These are phyloP conservation scores for Diatrype stigma DNA, from an alignment of 2,329 filamentous ascomycete genomes.

Conservation along the genomic window DNA sequence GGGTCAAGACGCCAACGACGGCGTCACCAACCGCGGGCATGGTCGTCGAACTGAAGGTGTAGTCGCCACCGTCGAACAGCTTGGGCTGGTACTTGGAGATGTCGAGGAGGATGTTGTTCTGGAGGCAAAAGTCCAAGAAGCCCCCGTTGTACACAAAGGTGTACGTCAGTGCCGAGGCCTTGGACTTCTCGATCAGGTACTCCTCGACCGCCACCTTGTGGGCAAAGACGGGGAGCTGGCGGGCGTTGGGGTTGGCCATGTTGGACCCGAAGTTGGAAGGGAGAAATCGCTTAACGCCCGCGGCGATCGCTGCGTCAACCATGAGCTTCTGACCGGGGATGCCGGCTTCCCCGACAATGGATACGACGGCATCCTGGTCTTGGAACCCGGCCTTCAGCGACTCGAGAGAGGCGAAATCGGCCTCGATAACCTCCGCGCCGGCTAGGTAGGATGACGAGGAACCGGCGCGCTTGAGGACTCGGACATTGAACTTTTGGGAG, in stretches of 20 bases:
- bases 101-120: too few relatives aligned
- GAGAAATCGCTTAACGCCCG: conserved; percentile 58
- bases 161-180: conserved; percentile 45
- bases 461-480: too few relatives aligned
- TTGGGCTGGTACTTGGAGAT: conserved; percentile 35
- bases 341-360: conserved; percentile 33
- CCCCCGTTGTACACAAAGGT: conserved; percentile 49
- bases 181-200: conserved; percentile 35
- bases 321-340: conserved; percentile 40
- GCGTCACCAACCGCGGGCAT: conserved; percentile 43
- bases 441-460: too few relatives aligned
- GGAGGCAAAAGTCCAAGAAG: conserved; percentile 39
- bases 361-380: conserved; percentile 56
- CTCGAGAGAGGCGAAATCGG: too few relatives aligned
- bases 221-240: conserved; percentile 46
- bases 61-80: conserved; percentile 48
- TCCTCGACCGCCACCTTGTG: conserved; percentile 43
- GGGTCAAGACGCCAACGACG: conserved; percentile 43
- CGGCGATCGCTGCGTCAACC: conserved; percentile 54
- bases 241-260: conserved; percentile 32
- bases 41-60: conserved; percentile 43
- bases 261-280: conserved; percentile 52
- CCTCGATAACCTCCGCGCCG: too few relatives aligned
- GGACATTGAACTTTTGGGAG: too few relatives aligned
- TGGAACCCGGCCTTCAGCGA: too few relatives aligned